Percentiles rank a stretch among this genome's conserved stretches.
phyloP scores from a whole-genome alignment of 164 flowering plant genomes.

The Euptelea pleiosperma region DNA sequence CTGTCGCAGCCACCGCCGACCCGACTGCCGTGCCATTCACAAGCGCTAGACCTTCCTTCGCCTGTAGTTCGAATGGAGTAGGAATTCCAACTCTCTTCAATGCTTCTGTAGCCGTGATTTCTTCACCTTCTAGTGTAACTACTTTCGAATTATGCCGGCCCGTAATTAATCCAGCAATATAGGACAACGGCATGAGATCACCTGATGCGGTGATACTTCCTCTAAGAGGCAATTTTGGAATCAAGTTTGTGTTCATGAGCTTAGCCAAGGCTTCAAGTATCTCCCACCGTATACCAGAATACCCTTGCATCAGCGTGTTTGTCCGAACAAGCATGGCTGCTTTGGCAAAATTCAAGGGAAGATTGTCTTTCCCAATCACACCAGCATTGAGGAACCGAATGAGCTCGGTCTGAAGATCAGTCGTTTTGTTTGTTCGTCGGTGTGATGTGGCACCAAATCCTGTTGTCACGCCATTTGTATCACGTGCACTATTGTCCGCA shows the following conservation, averaged over 20 bases:
- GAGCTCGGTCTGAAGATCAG: conserved; percentile 51
- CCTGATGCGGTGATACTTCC: conserved; percentile 48
- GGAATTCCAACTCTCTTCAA: conserved; percentile 28
- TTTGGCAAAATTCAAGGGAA: conserved; percentile 24
- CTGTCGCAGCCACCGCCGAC: conserved; percentile 35
- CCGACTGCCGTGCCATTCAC: conserved; percentile 48
- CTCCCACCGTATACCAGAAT: conserved; percentile 44
- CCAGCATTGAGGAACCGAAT: conserved; percentile 51
- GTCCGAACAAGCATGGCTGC: conserved; percentile 34
- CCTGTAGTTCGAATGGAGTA: conserved; percentile 28
- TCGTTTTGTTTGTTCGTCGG: conserved; percentile 34
- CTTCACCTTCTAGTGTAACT: conserved; percentile 18
- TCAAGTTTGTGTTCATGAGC: conserved; percentile 30
- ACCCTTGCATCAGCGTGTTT: conserved; percentile 44
- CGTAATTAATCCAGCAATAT: conserved; percentile 39
- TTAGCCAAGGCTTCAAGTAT: conserved; percentile 35
- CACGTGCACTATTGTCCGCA: conserved; percentile 35
- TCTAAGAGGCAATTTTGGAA: too few species aligned
- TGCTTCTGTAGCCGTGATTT: conserved; percentile 25
- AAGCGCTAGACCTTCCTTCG: conserved; percentile 44
- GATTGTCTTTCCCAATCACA: conserved; percentile 31
- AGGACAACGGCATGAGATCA: conserved; percentile 42
- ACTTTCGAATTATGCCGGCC: conserved; percentile 35
- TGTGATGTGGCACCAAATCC: conserved; percentile 59
- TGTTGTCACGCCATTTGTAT: conserved; percentile 50